Evolutionary conservation across 805 yeast genomes (phyloP).

Genomic region (Starmerella potacharoeniae): DNA sequence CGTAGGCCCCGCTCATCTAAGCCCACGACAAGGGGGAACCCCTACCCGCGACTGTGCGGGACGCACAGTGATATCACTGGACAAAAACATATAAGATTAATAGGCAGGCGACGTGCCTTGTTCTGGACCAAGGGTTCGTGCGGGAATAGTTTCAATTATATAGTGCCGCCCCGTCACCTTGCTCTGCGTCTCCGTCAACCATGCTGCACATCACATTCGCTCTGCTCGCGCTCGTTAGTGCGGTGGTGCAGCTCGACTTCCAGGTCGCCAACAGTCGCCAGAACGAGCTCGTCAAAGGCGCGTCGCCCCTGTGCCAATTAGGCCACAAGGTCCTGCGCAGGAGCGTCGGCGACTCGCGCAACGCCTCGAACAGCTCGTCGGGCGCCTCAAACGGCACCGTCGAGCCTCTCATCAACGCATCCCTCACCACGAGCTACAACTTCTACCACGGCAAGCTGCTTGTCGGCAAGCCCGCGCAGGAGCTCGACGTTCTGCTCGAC

Average conservation of each 20-base stretch:
- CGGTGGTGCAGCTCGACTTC: constrained; percentile 13
- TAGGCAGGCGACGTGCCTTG: background rate
- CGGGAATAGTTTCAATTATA: background rate
- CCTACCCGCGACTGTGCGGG: background rate
- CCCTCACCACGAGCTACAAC: constrained; percentile 25
- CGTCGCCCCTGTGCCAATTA: background rate
- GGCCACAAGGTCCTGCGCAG: constrained; percentile 1
- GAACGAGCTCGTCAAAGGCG: background rate
- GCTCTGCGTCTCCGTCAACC: background rate
- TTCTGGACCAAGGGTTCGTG: background rate
- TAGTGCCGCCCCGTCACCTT: background rate
- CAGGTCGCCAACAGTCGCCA: constrained; percentile 6
- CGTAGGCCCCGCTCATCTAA: background rate
- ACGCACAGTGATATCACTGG: constrained; percentile 1
- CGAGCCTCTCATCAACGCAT: constrained; percentile 16
- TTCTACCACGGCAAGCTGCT: constrained; percentile 29
- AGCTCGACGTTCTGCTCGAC: constrained; percentile 35
- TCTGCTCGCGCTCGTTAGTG: constrained; percentile 9
- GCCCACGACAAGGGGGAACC: background rate
- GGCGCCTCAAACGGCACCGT: constrained; percentile 4
- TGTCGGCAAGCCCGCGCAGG: constrained; percentile 37
- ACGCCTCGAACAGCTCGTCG: background rate
- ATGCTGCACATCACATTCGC: constrained; percentile 3
- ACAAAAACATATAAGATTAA: background rate
- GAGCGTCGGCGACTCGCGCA: background rate